Evolutionary conservation across 177 flowering plant species (phyloP), one percentile per base, ranked within the genome.

Genomic region (Vitis hybrid): DNA sequence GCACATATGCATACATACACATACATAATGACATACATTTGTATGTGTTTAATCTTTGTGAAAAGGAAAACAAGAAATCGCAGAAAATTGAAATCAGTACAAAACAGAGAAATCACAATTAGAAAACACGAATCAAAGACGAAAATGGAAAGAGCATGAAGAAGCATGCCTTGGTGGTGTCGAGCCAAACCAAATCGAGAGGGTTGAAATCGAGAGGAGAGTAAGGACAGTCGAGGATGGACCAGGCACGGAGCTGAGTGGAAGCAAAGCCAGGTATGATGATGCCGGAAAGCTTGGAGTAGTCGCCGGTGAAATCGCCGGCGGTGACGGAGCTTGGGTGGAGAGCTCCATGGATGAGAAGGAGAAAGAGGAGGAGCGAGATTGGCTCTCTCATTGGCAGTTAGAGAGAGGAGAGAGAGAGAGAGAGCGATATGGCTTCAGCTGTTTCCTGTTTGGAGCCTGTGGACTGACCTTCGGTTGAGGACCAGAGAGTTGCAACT

Each of bases 131-230:
- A 39, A 39, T 39, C 45, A 45, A 15, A 60, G 22, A 29, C n/a
- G 34, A 56, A 26, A 18, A 45, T 7, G 29, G 68, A 67, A 3
- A 18, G 50, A 2, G 19, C 49, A 10, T 14, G 58, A 7, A 10
- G 54, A 45, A 56, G 22, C 16, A 26, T 81, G 91, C 98, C 82
- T 88, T 93, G 76, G 97, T 89, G 66, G 87, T 78, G 78, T 95
- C 99, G 49, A 95, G 96, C 99, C 99, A 95, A 70, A 95, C 98
- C 31, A 89, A 72, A 74, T 95, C 99, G 73, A 95, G 99, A 53
- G 99, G 99, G 72, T 95, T 95, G 87, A 95, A 95, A 83, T 93
- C 97, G 76, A 95, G 92, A n/a, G 98, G 99, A 50, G 98, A 90
- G 85, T 82, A 95, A 15, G 99, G 97, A 74, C 99, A 95, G 76